Percentiles rank a stretch among this genome's conserved stretches.
These are phyloP conservation scores for Acacia melanoxylon DNA, from an alignment of 306 rosid genomes.

Conservation along the genomic window DNA sequence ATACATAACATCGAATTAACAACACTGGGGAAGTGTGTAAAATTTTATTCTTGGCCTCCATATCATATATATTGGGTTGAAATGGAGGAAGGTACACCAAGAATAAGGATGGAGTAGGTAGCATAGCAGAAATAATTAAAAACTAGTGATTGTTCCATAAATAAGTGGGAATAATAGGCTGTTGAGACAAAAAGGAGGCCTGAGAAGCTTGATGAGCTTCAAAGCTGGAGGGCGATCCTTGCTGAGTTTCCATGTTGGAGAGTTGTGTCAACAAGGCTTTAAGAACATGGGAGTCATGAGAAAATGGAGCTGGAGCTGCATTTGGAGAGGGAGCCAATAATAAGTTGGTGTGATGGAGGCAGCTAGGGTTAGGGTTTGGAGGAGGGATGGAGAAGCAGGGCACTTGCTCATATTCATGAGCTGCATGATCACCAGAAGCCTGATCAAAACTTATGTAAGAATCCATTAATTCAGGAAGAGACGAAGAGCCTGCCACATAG, in stretches of 20 bases:
- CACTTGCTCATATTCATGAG: constrained; percentile 74
- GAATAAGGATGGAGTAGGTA: not conserved
- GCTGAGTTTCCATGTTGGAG: constrained; percentile 54
- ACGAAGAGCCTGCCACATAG: constrained; percentile 59
- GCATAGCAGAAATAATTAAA: not conserved
- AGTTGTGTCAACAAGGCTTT: constrained; percentile 63
- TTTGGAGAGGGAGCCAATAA: not conserved
- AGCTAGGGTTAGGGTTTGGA: constrained; percentile 40
- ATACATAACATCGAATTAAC: not conserved
- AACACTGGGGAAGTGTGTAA: not conserved
- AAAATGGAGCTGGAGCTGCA: not conserved
- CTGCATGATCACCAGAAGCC: constrained; percentile 11
- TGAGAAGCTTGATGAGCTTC: not conserved
- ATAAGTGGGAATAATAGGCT: constrained; percentile 44
- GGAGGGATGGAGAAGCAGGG: constrained; percentile 89
- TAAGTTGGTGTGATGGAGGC: not conserved
- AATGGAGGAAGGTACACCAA: not conserved
- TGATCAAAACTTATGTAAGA: constrained; percentile 73
- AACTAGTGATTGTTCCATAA: constrained; percentile 58
- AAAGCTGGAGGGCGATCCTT: constrained; percentile 39
- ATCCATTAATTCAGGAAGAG: constrained; percentile 80
- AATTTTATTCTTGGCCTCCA: not conserved
- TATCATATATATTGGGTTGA: not conserved
- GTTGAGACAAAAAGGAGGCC: constrained; percentile 55
- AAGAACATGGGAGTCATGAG: constrained; percentile 53